Conservation (phyloP, 2,329 filamentous ascomycete genomes). For the Fusarium multiceps region DNA sequence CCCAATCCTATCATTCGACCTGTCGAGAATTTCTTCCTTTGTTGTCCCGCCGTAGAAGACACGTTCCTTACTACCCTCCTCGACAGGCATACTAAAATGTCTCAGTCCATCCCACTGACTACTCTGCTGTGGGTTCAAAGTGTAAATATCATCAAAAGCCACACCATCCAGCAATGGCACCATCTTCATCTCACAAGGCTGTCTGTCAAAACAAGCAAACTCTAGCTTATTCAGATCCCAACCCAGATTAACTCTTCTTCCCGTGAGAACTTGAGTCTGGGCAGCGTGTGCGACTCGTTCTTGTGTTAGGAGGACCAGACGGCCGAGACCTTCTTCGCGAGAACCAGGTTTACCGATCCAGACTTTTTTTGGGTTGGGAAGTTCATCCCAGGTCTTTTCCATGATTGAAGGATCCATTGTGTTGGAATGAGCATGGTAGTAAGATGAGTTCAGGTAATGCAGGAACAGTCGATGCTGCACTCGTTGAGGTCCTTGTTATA, state of each 20-base stretch:
- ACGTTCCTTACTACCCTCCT: slow-evolving; percentile 50
- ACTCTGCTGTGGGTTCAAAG: slow-evolving; percentile 63
- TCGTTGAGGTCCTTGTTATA: slow-evolving; percentile 9
- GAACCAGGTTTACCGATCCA: slow-evolving; percentile 60
- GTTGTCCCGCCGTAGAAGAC: slow-evolving; percentile 63
- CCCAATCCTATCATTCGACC: slow-evolving; percentile 57
- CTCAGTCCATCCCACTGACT: slow-evolving; percentile 64
- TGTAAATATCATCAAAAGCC: slow-evolving; percentile 62
- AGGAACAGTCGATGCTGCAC: neutral
- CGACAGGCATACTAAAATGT: slow-evolving; percentile 59
- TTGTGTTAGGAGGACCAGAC: slow-evolving; percentile 62
- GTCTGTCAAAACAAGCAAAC: slow-evolving; percentile 63
- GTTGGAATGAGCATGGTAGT: no score
- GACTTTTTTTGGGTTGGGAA: slow-evolving; percentile 60
- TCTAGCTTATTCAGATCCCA: slow-evolving; percentile 69
- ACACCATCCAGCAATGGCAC: slow-evolving; percentile 59
- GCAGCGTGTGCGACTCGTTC: slow-evolving; percentile 61
- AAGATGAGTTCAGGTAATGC: neutral
- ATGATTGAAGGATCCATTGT: slow-evolving; percentile 27
- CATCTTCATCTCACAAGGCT: slow-evolving; percentile 62
- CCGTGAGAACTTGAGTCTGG: slow-evolving; percentile 61
- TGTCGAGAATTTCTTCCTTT: slow-evolving; percentile 57
- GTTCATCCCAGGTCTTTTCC: slow-evolving; percentile 43
- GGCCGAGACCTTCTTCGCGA: slow-evolving; percentile 63
- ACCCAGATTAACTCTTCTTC: slow-evolving; percentile 62